These are phyloP conservation scores for Dactylellina cionopaga DNA, from an alignment of 2,329 filamentous ascomycete genomes.

Conservation along the genomic window DNA sequence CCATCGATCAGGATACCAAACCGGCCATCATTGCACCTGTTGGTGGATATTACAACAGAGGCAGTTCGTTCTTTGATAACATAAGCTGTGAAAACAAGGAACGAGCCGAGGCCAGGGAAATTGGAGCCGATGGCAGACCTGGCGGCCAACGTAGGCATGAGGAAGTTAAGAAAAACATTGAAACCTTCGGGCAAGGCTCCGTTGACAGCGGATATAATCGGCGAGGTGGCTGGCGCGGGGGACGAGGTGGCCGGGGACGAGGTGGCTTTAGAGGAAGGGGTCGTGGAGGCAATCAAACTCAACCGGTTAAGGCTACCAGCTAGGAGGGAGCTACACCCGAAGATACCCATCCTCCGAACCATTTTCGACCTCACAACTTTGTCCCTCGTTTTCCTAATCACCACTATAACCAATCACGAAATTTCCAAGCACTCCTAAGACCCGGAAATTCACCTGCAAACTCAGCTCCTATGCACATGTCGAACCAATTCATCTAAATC, in stretches of 20 bases:
- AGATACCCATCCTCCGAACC: background rate
- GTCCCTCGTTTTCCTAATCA: background rate
- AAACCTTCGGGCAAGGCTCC: constrained; percentile 96
- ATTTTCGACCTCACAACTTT: background rate
- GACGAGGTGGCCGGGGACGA: constrained; percentile 74
- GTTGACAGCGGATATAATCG: constrained; percentile 77
- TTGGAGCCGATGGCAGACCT: constrained; percentile 68
- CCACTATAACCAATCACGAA: background rate
- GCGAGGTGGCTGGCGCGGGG: constrained; percentile 79
- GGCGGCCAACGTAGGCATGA: constrained; percentile 90
- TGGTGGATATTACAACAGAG: constrained; percentile 77
- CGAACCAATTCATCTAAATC: background rate
- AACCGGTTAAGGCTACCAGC: constrained; percentile 57
- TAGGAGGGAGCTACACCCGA: constrained; percentile 18
- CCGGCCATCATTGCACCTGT: constrained; percentile 45
- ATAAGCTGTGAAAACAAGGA: constrained; percentile 95
- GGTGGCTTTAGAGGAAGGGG: constrained; percentile 60
- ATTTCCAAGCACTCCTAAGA: too few species aligned
- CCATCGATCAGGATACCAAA: constrained; percentile 35
- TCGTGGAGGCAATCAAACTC: constrained; percentile 61
- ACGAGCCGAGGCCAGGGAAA: constrained; percentile 74
- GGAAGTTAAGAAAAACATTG: constrained; percentile 94
- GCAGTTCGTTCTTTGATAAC: constrained; percentile 94
- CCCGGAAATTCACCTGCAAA: background rate
- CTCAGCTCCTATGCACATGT: background rate